Evolutionary conservation across 306 rosid species (phyloP).

Genomic region (Dryas octopetala): DNA sequence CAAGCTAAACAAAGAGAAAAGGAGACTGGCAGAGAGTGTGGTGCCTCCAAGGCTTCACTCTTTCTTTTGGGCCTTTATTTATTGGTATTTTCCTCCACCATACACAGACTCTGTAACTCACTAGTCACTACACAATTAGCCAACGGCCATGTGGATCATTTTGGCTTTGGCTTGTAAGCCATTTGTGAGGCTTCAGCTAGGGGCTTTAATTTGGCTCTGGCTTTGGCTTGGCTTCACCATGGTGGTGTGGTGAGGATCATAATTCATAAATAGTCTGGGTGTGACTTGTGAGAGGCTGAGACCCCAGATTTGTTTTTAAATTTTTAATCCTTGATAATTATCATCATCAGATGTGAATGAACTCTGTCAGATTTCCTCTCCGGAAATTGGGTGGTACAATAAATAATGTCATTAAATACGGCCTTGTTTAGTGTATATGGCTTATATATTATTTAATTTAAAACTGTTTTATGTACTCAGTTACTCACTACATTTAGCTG

Average conservation of each 20-base stretch:
- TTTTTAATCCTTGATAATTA: constrained; percentile 30
- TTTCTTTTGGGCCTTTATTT: constrained; percentile 39
- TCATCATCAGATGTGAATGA: constrained; percentile 36
- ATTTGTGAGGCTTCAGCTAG: not conserved
- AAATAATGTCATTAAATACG: constrained; percentile 44
- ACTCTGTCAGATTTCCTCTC: constrained; percentile 36
- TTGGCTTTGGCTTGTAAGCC: constrained; percentile 21
- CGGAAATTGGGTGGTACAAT: constrained; percentile 32
- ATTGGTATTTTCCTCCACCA: constrained; percentile 27
- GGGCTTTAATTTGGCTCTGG: not conserved
- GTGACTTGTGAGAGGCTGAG: no score
- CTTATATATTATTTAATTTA: not conserved
- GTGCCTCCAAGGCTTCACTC: constrained; percentile 30
- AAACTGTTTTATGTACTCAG: not conserved
- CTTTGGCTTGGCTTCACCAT: not conserved
- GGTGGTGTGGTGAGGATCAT: constrained; percentile 21
- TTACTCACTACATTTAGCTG: not conserved
- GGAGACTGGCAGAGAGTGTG: constrained; percentile 8
- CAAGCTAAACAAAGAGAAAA: constrained; percentile 12
- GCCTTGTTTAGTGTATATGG: constrained; percentile 12
- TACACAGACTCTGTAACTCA: constrained; percentile 1
- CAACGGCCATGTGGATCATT: not conserved
- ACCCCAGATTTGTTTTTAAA: constrained; percentile 27
- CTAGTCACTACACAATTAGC: not conserved
- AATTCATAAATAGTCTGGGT: not conserved